These are phyloP conservation scores for Penicilliopsis zonata DNA, from an alignment of 495 filamentous ascomycete species.

Conservation along the genomic window DNA sequence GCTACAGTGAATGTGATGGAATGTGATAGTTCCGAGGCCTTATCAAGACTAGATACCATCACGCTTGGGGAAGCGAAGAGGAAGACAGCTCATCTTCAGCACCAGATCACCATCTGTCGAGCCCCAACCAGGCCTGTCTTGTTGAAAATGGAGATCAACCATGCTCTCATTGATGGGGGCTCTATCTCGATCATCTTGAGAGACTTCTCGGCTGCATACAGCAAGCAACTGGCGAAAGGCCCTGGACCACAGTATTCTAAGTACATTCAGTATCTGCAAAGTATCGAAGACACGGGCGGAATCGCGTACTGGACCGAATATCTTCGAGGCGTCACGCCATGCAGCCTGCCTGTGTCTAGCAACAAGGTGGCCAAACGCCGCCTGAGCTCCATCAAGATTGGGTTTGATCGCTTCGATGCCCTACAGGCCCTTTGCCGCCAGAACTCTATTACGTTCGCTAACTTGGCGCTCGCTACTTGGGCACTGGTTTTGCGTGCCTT, in stretches of 20 bases:
- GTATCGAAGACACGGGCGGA: slow-evolving; percentile 20
- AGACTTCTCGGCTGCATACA: slow-evolving; percentile 33
- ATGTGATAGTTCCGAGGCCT: slow-evolving; percentile 24
- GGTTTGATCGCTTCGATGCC: slow-evolving; percentile 26
- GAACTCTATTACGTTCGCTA: slow-evolving; percentile 37
- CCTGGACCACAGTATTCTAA: slow-evolving; percentile 42
- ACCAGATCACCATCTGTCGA: slow-evolving; percentile 36
- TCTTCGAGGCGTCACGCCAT: slow-evolving; percentile 25
- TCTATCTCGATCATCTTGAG: slow-evolving; percentile 28
- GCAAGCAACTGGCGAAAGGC: slow-evolving; percentile 19
- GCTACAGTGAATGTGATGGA: slow-evolving; percentile 24
- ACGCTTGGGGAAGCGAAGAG: slow-evolving; percentile 23
- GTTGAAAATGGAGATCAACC: slow-evolving; percentile 45
- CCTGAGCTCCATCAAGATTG: slow-evolving; percentile 14
- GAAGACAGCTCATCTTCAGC: slow-evolving; percentile 24
- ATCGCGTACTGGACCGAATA: slow-evolving; percentile 36
- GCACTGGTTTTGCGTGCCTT: slow-evolving; percentile 40
- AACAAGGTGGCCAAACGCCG: slow-evolving; percentile 4
- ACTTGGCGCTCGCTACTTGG: slow-evolving; percentile 43
- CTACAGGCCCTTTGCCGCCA: slow-evolving; percentile 33
- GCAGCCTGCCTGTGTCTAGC: slow-evolving; percentile 21
- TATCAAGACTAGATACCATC: slow-evolving; percentile 23
- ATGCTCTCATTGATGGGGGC: slow-evolving; percentile 38
- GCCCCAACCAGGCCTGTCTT: slow-evolving; percentile 25
- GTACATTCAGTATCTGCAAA: slow-evolving; percentile 39